These are phyloP conservation scores for Akanthomyces uredinophilus DNA, from an alignment of 2,329 filamentous ascomycete species.

Conservation along the genomic window DNA sequence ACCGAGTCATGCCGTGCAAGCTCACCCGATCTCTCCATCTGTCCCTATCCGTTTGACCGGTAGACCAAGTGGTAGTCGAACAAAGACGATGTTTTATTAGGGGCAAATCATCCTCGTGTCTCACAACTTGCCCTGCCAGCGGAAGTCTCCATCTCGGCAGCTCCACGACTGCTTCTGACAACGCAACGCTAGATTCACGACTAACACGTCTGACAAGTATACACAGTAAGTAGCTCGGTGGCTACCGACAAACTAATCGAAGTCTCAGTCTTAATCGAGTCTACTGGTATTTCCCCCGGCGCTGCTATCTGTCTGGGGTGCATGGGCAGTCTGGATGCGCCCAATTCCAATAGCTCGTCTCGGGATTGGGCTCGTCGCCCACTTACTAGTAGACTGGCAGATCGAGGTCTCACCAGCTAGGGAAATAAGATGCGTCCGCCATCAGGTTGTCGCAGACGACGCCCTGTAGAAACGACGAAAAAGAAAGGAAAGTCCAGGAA, in stretches of 20 bases:
- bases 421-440: not conserved
- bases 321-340: not conserved
- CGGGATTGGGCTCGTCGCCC: not conserved
- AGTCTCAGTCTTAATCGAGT: not conserved
- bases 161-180: not conserved
- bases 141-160: not conserved
- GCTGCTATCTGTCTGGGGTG: not conserved
- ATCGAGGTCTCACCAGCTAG: not conserved
- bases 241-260: not conserved
- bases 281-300: not conserved
- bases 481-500: no score
- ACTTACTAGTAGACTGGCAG: not conserved
- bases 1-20: conserved; percentile 1
- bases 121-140: not conserved
- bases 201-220: not conserved
- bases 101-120: not conserved
- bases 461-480: not conserved
- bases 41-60: not conserved
- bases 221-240: not conserved
- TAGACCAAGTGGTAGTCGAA: not conserved
- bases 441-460: no score
- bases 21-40: not conserved
- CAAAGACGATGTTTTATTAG: not conserved
- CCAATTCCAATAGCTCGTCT: conserved; percentile 2
- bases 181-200: not conserved